Percentiles rank a stretch among this genome's conserved stretches.
Conservation (phyloP, 2,329 filamentous ascomycete species). For the Boeremia exigua region DNA sequence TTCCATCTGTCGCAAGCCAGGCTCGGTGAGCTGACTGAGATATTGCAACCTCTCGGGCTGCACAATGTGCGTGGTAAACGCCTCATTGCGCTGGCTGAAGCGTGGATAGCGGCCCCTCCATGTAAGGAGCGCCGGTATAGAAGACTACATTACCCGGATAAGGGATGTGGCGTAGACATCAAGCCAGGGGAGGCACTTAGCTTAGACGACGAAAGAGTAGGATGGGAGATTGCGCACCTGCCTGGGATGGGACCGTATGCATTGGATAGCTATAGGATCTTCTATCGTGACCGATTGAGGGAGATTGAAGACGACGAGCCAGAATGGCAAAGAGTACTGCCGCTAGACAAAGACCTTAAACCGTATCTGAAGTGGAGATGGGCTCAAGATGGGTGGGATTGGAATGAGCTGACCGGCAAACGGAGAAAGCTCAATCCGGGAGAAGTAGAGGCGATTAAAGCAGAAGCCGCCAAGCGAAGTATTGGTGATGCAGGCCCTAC, state of each 20-base stretch:
- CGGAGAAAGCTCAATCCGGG: neutral
- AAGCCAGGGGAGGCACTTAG: slow-evolving; percentile 51
- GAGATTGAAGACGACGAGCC: slow-evolving; percentile 70
- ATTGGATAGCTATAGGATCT: slow-evolving; percentile 90
- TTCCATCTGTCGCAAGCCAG: slow-evolving; percentile 59
- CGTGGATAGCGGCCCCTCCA: slow-evolving; percentile 72
- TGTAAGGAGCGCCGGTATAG: slow-evolving; percentile 62
- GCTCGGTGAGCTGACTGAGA: slow-evolving; percentile 21
- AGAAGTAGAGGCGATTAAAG: neutral
- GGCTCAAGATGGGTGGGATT: slow-evolving; percentile 58
- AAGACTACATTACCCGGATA: slow-evolving; percentile 53
- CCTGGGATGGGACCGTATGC: slow-evolving; percentile 78
- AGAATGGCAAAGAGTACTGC: slow-evolving; percentile 88
- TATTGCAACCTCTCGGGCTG: slow-evolving; percentile 37
- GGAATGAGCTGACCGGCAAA: slow-evolving; percentile 11
- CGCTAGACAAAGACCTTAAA: slow-evolving; percentile 85
- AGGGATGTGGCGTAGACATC: slow-evolving; percentile 47
- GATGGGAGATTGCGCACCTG: slow-evolving; percentile 86
- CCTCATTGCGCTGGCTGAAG: slow-evolving; percentile 72
- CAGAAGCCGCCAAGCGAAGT: neutral
- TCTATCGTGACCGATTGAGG: slow-evolving; percentile 80
- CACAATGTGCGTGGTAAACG: slow-evolving; percentile 62
- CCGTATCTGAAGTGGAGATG: slow-evolving; percentile 91
- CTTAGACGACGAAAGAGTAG: slow-evolving; percentile 47
- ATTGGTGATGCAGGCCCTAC: neutral